These are phyloP conservation scores for Puccinia triticina DNA, from an alignment of 1,284 basidiomycete species.

Conservation along the genomic window DNA sequence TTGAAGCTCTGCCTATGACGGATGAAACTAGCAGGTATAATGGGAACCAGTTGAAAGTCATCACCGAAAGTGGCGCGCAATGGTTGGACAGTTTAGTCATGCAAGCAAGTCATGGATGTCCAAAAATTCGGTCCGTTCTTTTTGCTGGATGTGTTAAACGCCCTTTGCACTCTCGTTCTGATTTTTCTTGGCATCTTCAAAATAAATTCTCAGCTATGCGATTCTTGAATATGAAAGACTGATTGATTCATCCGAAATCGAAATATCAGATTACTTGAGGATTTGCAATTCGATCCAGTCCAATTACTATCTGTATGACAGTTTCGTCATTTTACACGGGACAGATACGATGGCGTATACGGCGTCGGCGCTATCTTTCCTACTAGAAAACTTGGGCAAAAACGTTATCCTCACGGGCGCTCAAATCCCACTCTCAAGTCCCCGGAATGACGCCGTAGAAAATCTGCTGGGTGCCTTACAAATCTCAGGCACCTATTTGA, in stretches of 20 bases:
- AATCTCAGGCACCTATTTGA: slow-evolving; percentile 84
- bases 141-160: not conserved
- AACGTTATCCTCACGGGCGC: slow-evolving; percentile 80
- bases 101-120: slow-evolving; percentile 38
- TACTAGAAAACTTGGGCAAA: slow-evolving; percentile 87
- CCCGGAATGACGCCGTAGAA: slow-evolving; percentile 85
- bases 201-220: slow-evolving; percentile 52
- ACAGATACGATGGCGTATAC: slow-evolving; percentile 93
- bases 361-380: slow-evolving; percentile 80
- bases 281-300: slow-evolving; percentile 87
- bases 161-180: not conserved
- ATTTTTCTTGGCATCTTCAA: not conserved
- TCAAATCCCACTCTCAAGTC: slow-evolving; percentile 84
- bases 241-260: slow-evolving; percentile 84
- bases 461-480: slow-evolving; percentile 84
- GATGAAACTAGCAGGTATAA: slow-evolving; percentile 8
- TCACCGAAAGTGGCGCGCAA: slow-evolving; percentile 38
- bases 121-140: slow-evolving; percentile 36
- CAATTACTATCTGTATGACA: slow-evolving; percentile 80
- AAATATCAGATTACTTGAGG: slow-evolving; percentile 80
- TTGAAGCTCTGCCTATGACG: not conserved
- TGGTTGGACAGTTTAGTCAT: slow-evolving; percentile 47
- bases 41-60: slow-evolving; percentile 37
- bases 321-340: slow-evolving; percentile 86
- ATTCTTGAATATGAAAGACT: slow-evolving; percentile 75